Base-by-base conservation (phyloP, 2,329 filamentous ascomycete species). In the Trichophyton benhamiae region DNA sequence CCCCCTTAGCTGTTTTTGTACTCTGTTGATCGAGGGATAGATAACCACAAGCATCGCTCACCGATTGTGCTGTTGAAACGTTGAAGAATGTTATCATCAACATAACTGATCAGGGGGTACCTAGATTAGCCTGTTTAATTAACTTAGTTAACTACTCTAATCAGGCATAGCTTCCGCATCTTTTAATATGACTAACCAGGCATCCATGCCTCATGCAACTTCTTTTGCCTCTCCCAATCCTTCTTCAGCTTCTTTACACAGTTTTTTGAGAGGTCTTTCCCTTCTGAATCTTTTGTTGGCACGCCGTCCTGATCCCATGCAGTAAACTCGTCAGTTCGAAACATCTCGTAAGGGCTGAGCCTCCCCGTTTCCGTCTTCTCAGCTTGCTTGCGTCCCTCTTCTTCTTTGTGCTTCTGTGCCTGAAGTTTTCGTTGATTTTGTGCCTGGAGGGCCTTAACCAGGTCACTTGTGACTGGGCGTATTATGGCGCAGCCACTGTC, bases 191-290 rank as follows among this genome's bases (percentile, higher is more conserved):
- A 25, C 25, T 25, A 25, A 4, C 25, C 25, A 25, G 25, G 2
- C 3, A 25, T 60, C 72, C 77, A 87, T 64, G 85, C 83, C 65
- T 91, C 87, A 72, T 91, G 86, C 62, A 82, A 72, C 80, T 91
- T 95, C 80, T 91, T 94, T 78, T 96, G 91, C 71, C 80, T 85
- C 68, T 95, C 88, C 89, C 89, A 95, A 60, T 90, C 86, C 79
- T 96, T 96, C 76, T 80, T 86, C 67, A 96, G 74, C 78, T 89
- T 91, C 81, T 96, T 96, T 57, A 77, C 70, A 70, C 85, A 82
- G 63, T 82, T 87, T 79, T 96, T 96, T 3, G 88, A 82, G 44
- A 96, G 80, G 67, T 95, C 89, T 63, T 83, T 85, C 0, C 90
- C 91, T 38, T 88, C 85, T 64, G 83, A 85, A 72, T 90, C 83